Evolutionary conservation across 371 early-diverging fungal genomes (phyloP).

Genomic region (Mucor mucedo): DNA sequence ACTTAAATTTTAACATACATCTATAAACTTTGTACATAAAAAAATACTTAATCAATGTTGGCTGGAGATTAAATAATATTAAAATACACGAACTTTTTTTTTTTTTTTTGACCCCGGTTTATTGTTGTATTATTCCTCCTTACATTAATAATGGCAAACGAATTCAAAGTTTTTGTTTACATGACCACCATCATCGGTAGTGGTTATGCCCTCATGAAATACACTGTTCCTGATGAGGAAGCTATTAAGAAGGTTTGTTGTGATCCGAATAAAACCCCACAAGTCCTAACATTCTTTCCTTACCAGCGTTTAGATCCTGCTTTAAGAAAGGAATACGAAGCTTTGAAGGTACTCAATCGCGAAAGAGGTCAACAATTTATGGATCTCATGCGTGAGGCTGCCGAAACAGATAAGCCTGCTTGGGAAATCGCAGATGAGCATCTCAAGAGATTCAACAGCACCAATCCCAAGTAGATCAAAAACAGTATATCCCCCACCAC

Average conservation of each 20-base stretch:
- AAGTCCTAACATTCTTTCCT: not conserved
- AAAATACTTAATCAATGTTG: constrained; percentile 13
- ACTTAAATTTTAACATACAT: not conserved
- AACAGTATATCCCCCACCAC: not conserved
- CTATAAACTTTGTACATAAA: constrained; percentile 1
- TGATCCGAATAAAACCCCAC: not conserved
- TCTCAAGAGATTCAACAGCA: constrained; percentile 3
- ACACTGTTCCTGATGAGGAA: constrained; percentile 54
- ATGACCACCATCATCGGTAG: constrained; percentile 46
- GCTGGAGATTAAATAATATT: constrained; percentile 1
- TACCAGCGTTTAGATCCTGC: constrained; percentile 42
- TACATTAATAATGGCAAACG: constrained; percentile 36
- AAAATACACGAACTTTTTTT: too few relatives aligned
- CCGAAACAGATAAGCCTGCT: constrained; percentile 43
- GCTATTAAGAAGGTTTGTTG: constrained; percentile 42
- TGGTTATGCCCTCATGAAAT: constrained; percentile 52
- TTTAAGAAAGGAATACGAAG: constrained; percentile 40
- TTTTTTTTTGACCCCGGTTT: constrained; percentile 11
- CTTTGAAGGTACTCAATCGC: constrained; percentile 26
- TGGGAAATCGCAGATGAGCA: constrained; percentile 40
- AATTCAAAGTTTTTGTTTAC: constrained; percentile 44
- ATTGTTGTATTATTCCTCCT: constrained; percentile 2
- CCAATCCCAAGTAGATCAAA: not conserved
- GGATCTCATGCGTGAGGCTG: constrained; percentile 47
- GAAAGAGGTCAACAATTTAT: constrained; percentile 36